A percentile compares a stretch with the other conserved stretches of the same genome.
Conservation (phyloP, 2,329 filamentous ascomycete species). For the Dissoconium aciculare region DNA sequence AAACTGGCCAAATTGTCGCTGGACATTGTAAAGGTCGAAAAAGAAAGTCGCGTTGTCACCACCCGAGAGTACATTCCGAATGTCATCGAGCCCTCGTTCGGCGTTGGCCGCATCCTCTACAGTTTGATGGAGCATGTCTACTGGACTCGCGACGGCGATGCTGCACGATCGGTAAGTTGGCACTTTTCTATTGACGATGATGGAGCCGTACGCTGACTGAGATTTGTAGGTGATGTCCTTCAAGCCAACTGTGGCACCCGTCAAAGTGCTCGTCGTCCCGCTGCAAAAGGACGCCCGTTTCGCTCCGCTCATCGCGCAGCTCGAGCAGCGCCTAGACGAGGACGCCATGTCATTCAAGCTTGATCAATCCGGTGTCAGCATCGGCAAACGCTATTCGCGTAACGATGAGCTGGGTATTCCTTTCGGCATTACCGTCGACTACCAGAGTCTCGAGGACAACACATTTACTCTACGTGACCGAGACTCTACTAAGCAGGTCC, state of each 20-base stretch:
- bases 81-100: slow-evolving; percentile 79
- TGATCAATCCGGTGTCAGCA: slow-evolving; percentile 79
- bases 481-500: slow-evolving; percentile 81
- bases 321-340: slow-evolving; percentile 62
- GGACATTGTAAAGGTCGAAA: slow-evolving; percentile 72
- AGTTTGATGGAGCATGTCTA: slow-evolving; percentile 86
- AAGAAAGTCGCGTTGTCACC: slow-evolving; percentile 67
- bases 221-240: slow-evolving; percentile 50
- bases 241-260: slow-evolving; percentile 68
- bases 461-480: slow-evolving; percentile 79
- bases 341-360: slow-evolving; percentile 69
- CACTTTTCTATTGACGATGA: neutral
- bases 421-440: slow-evolving; percentile 86
- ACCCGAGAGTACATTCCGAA: slow-evolving; percentile 86
- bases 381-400: slow-evolving; percentile 85
- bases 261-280: slow-evolving; percentile 84
- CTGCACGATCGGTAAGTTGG: slow-evolving; percentile 72
- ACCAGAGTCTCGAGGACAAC: slow-evolving; percentile 80
- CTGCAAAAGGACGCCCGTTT: slow-evolving; percentile 71
- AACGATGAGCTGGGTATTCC: slow-evolving; percentile 95
- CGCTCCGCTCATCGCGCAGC: slow-evolving; percentile 55
- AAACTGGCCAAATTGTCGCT: slow-evolving; percentile 67
- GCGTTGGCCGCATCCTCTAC: slow-evolving; percentile 90
- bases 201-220: slow-evolving; percentile 5
- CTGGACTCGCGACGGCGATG: slow-evolving; percentile 76